phyloP scores from a whole-genome alignment of 2,329 filamentous ascomycete genomes.

The Rhynchosporium graminicola region DNA sequence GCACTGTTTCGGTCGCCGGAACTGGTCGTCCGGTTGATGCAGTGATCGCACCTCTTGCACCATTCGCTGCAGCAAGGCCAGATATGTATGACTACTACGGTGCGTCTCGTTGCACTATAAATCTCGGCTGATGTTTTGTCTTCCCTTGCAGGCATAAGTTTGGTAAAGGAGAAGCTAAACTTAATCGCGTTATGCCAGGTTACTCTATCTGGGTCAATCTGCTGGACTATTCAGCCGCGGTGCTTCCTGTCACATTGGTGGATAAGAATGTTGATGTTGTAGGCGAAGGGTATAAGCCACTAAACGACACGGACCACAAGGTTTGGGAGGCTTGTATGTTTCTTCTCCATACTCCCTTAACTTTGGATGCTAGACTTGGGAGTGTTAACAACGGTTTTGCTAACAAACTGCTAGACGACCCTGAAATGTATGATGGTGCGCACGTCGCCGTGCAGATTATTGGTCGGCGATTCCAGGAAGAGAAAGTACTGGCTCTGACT shows the following conservation, averaged over 20 bases:
- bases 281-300: slow-evolving; percentile 44
- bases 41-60: slow-evolving; percentile 52
- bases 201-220: slow-evolving; percentile 44
- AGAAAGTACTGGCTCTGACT: slow-evolving; percentile 50
- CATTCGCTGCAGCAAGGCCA: slow-evolving; percentile 51
- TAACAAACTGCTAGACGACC: slow-evolving; percentile 53
- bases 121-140: slow-evolving; percentile 12
- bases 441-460: slow-evolving; percentile 57
- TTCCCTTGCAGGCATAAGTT: slow-evolving; percentile 21
- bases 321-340: slow-evolving; percentile 54
- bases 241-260: slow-evolving; percentile 54
- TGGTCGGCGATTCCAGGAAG: slow-evolving; percentile 54
- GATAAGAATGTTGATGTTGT: slow-evolving; percentile 43
- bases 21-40: slow-evolving; percentile 53
- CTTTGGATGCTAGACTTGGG: background rate
- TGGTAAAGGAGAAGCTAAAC: slow-evolving; percentile 20
- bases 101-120: slow-evolving; percentile 13
- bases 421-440: slow-evolving; percentile 45
- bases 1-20: slow-evolving; percentile 31
- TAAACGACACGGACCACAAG: slow-evolving; percentile 46
- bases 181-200: slow-evolving; percentile 29
- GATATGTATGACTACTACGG: slow-evolving; percentile 46
- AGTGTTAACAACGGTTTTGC: slow-evolving; percentile 42
- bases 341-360: slow-evolving; percentile 28
- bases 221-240: slow-evolving; percentile 60